These are phyloP conservation scores for Chalciporus sp. DNA, from an alignment of 1,284 basidiomycete species.

Conservation along the genomic window DNA sequence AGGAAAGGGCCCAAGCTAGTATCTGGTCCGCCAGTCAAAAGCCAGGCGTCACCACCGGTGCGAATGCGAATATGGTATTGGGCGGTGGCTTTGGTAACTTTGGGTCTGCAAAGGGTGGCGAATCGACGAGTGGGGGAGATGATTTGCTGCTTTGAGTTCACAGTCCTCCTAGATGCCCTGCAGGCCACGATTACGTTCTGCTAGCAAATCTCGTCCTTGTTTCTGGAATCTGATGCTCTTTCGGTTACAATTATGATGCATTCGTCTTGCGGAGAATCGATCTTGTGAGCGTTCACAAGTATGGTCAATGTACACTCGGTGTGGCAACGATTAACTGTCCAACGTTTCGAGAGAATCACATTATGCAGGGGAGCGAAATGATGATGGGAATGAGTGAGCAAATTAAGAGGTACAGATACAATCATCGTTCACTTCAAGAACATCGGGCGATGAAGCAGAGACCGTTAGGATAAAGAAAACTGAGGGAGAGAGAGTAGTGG, in stretches of 20 bases:
- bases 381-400: conserved; percentile 29
- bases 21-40: conserved; percentile 68
- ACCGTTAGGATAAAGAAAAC: conserved; percentile 25
- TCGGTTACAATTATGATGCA: background rate
- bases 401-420: conserved; percentile 42
- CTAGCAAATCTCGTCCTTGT: background rate
- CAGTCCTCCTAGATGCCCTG: background rate
- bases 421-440: conserved; percentile 41
- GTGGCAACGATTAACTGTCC: conserved; percentile 18
- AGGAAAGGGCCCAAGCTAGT: conserved; percentile 77
- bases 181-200: background rate
- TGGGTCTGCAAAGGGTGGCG: conserved; percentile 26
- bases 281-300: background rate
- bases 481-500: conserved; percentile 7
- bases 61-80: conserved; percentile 27
- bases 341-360: conserved; percentile 19
- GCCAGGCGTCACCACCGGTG: conserved; percentile 18
- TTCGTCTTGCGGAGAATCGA: background rate
- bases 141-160: conserved; percentile 51
- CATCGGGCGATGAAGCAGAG: conserved; percentile 24
- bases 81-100: conserved; percentile 52
- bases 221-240: background rate
- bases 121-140: conserved; percentile 41
- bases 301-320: background rate
- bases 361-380: conserved; percentile 21